phyloP scores from a whole-genome alignment of 495 filamentous ascomycete genomes.

The Aspergillus sparsus region DNA sequence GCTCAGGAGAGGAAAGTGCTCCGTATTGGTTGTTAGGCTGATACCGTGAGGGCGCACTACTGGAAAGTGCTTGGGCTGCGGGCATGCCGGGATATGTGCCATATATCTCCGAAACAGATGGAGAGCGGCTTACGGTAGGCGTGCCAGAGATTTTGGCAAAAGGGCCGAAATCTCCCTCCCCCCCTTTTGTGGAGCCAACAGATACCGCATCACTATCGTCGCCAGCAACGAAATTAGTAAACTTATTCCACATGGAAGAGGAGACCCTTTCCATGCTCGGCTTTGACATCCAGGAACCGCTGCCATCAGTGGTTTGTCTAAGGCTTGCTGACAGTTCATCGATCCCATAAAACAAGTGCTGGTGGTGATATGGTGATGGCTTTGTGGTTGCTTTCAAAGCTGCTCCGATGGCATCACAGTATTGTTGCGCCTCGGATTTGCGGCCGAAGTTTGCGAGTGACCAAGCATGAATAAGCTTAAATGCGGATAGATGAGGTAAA shows the following conservation, averaged over 20 bases:
- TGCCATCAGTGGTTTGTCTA: conserved; percentile 78
- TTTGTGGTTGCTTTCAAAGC: conserved; percentile 80
- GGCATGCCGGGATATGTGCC: conserved; percentile 50
- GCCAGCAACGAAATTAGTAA: conserved; percentile 93
- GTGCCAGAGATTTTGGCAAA: conserved; percentile 81
- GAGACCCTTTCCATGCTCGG: conserved; percentile 95
- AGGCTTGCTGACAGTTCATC: conserved; percentile 83
- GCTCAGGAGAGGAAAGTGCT: conserved; percentile 51
- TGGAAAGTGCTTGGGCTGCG: conserved; percentile 38
- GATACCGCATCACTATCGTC: conserved; percentile 72
- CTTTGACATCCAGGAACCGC: conserved; percentile 78
- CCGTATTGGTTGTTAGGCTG: conserved; percentile 57
- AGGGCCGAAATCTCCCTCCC: conserved; percentile 65
- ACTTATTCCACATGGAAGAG: conserved; percentile 79
- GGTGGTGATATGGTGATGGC: conserved; percentile 80
- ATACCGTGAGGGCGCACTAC: conserved; percentile 60
- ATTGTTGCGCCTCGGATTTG: conserved; percentile 79
- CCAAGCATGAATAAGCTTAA: conserved; percentile 85
- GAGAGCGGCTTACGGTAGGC: conserved; percentile 78
- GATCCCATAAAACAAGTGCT: conserved; percentile 66
- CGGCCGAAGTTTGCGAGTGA: conserved; percentile 80
- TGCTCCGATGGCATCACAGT: conserved; percentile 82
- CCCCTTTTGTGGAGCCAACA: conserved; percentile 57
- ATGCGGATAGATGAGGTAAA: conserved; percentile 82
- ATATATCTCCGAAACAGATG: conserved; percentile 77